A percentile compares a stretch with the other conserved stretches of the same genome.
Evolutionary conservation across 208 protist genomes (phyloP).

Genomic region (Leishmania gerbilli): DNA sequence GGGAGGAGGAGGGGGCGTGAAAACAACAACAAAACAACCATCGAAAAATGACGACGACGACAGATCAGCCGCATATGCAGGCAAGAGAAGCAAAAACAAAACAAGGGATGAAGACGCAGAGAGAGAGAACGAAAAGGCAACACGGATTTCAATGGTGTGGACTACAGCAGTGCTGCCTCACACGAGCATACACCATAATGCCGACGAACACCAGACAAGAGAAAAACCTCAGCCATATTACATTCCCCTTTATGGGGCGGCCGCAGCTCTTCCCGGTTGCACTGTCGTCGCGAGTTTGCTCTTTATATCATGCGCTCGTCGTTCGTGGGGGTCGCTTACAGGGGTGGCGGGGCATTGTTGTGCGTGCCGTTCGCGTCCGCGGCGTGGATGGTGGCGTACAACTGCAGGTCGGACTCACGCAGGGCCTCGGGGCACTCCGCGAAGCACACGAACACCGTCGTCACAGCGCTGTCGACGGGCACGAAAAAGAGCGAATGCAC

Average conservation of each 20-base stretch:
- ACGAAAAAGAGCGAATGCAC: slow-evolving; percentile 71
- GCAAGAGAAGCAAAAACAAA: background rate
- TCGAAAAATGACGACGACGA: background rate
- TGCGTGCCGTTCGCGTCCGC: slow-evolving; percentile 58
- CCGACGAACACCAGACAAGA: background rate
- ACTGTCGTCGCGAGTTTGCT: background rate
- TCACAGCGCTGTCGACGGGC: slow-evolving; percentile 72
- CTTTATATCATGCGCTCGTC: background rate
- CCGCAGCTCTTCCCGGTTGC: background rate
- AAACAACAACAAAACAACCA: background rate
- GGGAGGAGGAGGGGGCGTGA: background rate
- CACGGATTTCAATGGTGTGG: background rate
- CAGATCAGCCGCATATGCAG: too few species aligned
- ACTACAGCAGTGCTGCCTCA: background rate
- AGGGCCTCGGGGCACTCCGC: slow-evolving; percentile 84
- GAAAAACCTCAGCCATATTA: background rate
- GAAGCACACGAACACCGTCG: slow-evolving; percentile 91
- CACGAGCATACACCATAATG: background rate
- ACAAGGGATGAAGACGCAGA: background rate
- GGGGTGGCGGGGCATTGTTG: slow-evolving; percentile 50
- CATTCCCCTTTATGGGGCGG: background rate
- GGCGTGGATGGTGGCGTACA: slow-evolving; percentile 66
- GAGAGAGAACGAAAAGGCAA: background rate
- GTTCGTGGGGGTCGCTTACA: background rate
- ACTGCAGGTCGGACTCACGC: slow-evolving; percentile 54